phyloP scores from a whole-genome alignment of 2,329 filamentous ascomycete species.

The Epichloe sp. region DNA sequence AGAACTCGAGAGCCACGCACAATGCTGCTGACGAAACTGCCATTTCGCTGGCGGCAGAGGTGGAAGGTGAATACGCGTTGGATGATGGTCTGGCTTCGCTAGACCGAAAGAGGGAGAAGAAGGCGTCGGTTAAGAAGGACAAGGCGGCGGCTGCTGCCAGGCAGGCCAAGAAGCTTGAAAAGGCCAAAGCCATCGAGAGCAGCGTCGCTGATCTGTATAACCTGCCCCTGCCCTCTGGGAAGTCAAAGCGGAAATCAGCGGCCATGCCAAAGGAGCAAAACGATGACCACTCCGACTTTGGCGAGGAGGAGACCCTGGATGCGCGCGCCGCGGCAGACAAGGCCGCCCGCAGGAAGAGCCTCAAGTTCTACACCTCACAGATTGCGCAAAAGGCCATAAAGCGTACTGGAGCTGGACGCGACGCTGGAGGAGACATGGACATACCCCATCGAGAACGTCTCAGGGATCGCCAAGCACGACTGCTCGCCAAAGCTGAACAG shows the following conservation, averaged over 20 bases:
- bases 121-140: slow-evolving; percentile 19
- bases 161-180: slow-evolving; percentile 29
- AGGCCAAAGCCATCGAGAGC: slow-evolving; percentile 53
- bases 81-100: slow-evolving; percentile 8
- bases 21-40: slow-evolving; percentile 16
- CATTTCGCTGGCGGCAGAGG: slow-evolving; percentile 12
- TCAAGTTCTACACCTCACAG: slow-evolving; percentile 97
- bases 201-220: slow-evolving; percentile 56
- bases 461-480: slow-evolving; percentile 69
- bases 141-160: slow-evolving; percentile 22
- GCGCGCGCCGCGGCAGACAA: slow-evolving; percentile 74
- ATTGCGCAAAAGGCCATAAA: slow-evolving; percentile 91
- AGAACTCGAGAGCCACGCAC: slow-evolving; percentile 44
- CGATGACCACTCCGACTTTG: slow-evolving; percentile 75
- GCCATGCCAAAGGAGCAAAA: slow-evolving; percentile 26
- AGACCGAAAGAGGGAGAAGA: slow-evolving; percentile 17
- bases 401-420: slow-evolving; percentile 57
- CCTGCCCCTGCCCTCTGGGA: slow-evolving; percentile 39
- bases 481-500: slow-evolving; percentile 79
- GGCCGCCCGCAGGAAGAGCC: slow-evolving; percentile 74
- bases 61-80: slow-evolving; percentile 11
- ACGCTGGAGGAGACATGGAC: slow-evolving; percentile 68
- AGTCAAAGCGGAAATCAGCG: slow-evolving; percentile 23
- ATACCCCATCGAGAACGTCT: slow-evolving; percentile 82
- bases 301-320: slow-evolving; percentile 73